Base-by-base conservation (phyloP, 1,284 basidiomycete species). In the Puccinia hordei region DNA sequence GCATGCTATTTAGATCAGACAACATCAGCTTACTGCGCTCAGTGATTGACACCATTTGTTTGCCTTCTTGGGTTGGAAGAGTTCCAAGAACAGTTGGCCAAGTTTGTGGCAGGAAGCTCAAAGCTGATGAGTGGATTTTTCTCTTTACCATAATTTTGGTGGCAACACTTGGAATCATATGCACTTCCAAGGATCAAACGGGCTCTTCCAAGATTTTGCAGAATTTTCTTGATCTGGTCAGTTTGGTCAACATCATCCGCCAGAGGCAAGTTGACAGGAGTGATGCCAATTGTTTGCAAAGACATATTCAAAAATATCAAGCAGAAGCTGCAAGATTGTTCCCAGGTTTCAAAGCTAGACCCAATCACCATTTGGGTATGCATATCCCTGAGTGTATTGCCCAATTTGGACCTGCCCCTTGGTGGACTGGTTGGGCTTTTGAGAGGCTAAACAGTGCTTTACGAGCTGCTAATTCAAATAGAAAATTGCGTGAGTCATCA, bases 91-190 rank as follows among this genome's bases (percentile, higher is more conserved):
- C 61, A 17, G 61, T 65, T 19, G 61, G 61, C 10, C 41, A 33
- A 65, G 41, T 35, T 35, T 35, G 33, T 65, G 61, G 61, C 6
- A 27, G 61, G 41, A 65, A 65, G 61, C 27, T 65, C 27, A 65
- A 65, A 65, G 61, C 61, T 30, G 61, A 65, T 65, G 27, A 30
- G 41, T 65, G 61, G 61, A 41, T 65, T 19, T 22, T 65, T 13
- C 61, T 65, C 61, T 65, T 65, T 41, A 65, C 33, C 41, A 41
- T 65, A n/a, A n/a, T 65, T 41, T 65, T 65, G 61, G n/a, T 65
- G 41, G n/a, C 61, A 33, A 41, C 41, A 33, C 30, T 63, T 0
- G 59, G 59, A 33, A 63, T 63, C 59, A 63, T 63, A n/a, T 38
- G 30, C 30, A 63, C 59, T n/a, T 30, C 59, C 59, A 63, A 10